Percentiles rank a stretch among this genome's conserved stretches.
Evolutionary conservation across 208 protist genomes (phyloP).

Genomic region (Leishmania martiniquensis): DNA sequence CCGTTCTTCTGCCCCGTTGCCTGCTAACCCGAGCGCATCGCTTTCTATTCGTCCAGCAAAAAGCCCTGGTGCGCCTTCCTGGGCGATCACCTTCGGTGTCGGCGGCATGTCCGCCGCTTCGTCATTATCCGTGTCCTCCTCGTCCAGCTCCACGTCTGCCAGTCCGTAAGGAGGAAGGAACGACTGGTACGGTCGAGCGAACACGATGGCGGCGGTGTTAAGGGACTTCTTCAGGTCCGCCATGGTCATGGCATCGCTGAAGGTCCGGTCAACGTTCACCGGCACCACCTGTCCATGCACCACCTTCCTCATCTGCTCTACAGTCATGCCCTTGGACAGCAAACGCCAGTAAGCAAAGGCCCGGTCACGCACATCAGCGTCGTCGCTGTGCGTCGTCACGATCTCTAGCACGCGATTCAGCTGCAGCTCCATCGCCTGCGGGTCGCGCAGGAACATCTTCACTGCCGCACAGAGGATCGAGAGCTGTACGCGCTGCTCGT

Average conservation of each 20-base stretch:
- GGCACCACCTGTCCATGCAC: constrained; percentile 83
- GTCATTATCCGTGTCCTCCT: constrained; percentile 76
- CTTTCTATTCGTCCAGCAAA: background rate
- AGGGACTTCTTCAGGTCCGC: constrained; percentile 87
- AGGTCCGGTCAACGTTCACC: constrained; percentile 93
- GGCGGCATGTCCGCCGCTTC: constrained; percentile 41
- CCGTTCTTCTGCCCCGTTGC: constrained; percentile 12
- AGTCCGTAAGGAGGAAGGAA: constrained; percentile 93
- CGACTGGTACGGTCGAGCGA: constrained; percentile 93
- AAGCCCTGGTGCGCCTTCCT: constrained; percentile 1
- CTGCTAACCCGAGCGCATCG: constrained; percentile 27
- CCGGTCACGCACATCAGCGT: constrained; percentile 98
- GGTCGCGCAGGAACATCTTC: constrained; percentile 98
- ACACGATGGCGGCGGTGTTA: constrained; percentile 96
- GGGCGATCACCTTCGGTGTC: constrained; percentile 30
- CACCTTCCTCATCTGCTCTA: constrained; percentile 94
- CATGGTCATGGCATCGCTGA: constrained; percentile 94
- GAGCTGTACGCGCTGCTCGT: constrained; percentile 85
- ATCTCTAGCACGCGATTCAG: constrained; percentile 72
- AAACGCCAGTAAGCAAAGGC: constrained; percentile 99
- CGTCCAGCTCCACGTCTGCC: constrained; percentile 50
- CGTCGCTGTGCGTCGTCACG: constrained; percentile 88
- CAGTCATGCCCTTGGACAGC: constrained; percentile 96
- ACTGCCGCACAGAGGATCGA: constrained; percentile 96
- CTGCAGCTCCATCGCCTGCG: constrained; percentile 65